These are phyloP conservation scores for Violaceomyces palustris DNA, from an alignment of 1,284 basidiomycete species.

Conservation along the genomic window DNA sequence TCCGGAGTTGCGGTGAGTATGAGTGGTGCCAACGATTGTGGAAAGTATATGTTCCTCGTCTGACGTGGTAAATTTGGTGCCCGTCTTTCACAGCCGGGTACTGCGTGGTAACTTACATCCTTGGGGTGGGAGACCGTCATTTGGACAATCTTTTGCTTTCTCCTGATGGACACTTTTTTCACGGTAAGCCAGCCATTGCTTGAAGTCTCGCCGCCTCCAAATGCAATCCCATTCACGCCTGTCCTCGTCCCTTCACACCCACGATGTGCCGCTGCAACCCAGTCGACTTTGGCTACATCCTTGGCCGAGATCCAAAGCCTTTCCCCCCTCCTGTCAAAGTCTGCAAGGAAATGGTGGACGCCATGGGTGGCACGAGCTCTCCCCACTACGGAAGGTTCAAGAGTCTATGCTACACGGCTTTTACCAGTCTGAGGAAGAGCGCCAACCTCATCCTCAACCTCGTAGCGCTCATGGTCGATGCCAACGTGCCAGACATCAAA, in stretches of 20 bases:
- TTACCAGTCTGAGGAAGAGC: constrained; percentile 82
- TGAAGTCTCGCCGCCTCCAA: too few species aligned
- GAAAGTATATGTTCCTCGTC: too few species aligned
- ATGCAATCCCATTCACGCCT: neutral
- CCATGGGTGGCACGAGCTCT: constrained; percentile 75
- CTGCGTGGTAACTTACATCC: constrained; percentile 92
- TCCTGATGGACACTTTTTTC: constrained; percentile 71
- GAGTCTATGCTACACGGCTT: constrained; percentile 90
- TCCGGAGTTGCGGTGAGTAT: constrained; percentile 91
- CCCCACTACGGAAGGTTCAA: constrained; percentile 93
- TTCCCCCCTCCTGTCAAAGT: constrained; percentile 98
- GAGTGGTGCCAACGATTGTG: too few species aligned
- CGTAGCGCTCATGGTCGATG: constrained; percentile 94
- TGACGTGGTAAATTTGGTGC: constrained; percentile 3
- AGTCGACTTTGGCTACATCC: constrained; percentile 97
- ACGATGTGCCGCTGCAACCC: neutral
- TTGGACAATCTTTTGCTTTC: constrained; percentile 89
- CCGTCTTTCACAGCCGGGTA: constrained; percentile 83
- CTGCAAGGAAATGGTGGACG: constrained; percentile 99
- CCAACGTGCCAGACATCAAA: constrained; percentile 95
- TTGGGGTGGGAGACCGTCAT: constrained; percentile 96
- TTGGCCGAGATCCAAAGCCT: constrained; percentile 94
- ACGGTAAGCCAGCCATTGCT: too few species aligned
- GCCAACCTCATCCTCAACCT: constrained; percentile 97
- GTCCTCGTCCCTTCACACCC: too few species aligned